Evolutionary conservation across 2,329 filamentous ascomycete genomes (phyloP).

Genomic region (Monosporascus ibericus): DNA sequence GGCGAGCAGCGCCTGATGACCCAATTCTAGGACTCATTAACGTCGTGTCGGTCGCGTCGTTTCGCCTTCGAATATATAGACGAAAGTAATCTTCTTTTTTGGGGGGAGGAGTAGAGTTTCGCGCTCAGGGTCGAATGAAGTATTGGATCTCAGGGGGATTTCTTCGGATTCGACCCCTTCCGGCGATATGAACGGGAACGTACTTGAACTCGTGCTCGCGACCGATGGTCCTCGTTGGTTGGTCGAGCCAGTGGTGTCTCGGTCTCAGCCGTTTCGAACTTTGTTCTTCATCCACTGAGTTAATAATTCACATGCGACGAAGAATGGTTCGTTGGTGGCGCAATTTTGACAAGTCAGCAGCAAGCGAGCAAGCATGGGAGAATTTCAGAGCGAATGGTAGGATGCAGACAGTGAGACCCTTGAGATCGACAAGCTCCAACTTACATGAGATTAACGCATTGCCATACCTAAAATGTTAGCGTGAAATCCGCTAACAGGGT

Average conservation of each 20-base stretch:
- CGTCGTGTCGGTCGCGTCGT: background rate
- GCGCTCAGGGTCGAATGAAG: background rate
- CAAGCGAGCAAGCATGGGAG: background rate
- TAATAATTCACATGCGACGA: background rate
- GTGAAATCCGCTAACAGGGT: background rate
- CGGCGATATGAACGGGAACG: no score
- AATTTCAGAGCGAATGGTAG: background rate
- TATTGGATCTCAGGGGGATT: no score
- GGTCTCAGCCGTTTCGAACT: background rate
- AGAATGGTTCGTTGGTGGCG: background rate
- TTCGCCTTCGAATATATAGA: background rate
- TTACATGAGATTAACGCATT: no score
- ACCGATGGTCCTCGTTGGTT: background rate
- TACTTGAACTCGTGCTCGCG: no score
- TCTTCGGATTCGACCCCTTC: no score
- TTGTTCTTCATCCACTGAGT: background rate
- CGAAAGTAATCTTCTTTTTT: background rate
- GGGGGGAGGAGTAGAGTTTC: background rate
- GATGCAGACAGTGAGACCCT: no score
- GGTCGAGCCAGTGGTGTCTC: background rate
- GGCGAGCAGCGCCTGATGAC: constrained; percentile 12
- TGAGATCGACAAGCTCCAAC: no score
- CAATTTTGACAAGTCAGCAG: background rate
- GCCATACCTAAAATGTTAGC: no score
- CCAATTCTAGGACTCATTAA: constrained; percentile 13